A percentile compares a stretch with the other conserved stretches of the same genome.
phyloP scores from a whole-genome alignment of 2,329 filamentous ascomycete genomes.

The Ceratocystis cubensis region DNA sequence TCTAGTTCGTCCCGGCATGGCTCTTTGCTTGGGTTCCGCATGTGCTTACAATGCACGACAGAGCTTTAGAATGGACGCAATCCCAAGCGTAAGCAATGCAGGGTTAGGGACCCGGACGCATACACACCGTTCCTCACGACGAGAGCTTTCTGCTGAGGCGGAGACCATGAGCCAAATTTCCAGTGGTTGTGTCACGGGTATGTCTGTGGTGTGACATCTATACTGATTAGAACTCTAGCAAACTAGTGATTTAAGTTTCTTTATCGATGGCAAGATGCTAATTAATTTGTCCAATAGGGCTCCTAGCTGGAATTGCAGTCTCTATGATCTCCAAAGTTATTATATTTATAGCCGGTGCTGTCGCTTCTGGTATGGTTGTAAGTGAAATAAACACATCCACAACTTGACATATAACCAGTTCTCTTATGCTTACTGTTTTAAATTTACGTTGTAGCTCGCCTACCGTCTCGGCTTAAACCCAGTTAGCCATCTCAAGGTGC shows the following conservation, averaged over 20 bases:
- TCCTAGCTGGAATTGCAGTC: constrained; percentile 51
- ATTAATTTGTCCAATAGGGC: constrained; percentile 33
- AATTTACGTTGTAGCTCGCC: constrained; percentile 29
- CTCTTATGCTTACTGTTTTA: constrained; percentile 4
- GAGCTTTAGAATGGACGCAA: constrained; percentile 13
- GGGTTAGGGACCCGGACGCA: not conserved
- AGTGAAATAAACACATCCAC: constrained; percentile 22
- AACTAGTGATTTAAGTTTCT: not conserved
- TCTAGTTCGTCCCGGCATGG: not conserved
- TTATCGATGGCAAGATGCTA: not conserved
- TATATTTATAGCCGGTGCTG: constrained; percentile 52
- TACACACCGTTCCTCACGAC: not conserved
- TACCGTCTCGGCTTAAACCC: constrained; percentile 34
- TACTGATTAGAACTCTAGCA: not conserved
- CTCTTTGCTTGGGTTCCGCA: not conserved
- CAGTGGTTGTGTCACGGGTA: constrained; percentile 42
- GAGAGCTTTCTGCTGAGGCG: constrained; percentile 5
- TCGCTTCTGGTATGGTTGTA: constrained; percentile 53
- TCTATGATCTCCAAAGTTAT: constrained; percentile 59
- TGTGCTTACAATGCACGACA: constrained; percentile 6
- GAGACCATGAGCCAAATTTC: constrained; percentile 34
- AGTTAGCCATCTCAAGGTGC: constrained; percentile 27
- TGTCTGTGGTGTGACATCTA: constrained; percentile 15
- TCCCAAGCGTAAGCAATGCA: not conserved
- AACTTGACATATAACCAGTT: not conserved